Conservation (phyloP, 2,329 filamentous ascomycete species). For the Lojkania enalia region DNA sequence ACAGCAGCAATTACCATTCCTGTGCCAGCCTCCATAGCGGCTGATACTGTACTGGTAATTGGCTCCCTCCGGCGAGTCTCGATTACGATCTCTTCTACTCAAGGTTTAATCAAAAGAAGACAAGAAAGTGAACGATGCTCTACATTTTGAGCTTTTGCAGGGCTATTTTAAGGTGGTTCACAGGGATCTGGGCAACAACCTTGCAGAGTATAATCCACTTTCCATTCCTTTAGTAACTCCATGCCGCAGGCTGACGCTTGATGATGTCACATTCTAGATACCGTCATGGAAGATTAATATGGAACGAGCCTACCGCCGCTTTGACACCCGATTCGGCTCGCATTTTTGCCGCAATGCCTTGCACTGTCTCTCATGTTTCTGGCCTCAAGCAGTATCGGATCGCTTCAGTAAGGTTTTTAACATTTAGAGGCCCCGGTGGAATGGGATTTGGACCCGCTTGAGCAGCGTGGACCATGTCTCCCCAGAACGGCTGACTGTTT, state of each 20-base stretch:
- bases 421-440: slow-evolving; percentile 49
- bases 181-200: too few relatives aligned
- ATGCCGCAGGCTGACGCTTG: slow-evolving; percentile 25
- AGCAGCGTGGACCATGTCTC: slow-evolving; percentile 53
- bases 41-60: too few relatives aligned
- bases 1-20: too few relatives aligned
- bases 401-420: slow-evolving; percentile 49
- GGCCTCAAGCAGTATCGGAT: slow-evolving; percentile 53
- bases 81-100: too few relatives aligned
- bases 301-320: slow-evolving; percentile 30
- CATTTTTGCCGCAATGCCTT: slow-evolving; percentile 29
- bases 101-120: too few relatives aligned
- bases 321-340: slow-evolving; percentile 26
- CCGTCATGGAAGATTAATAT: slow-evolving; percentile 28
- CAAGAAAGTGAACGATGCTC: too few relatives aligned
- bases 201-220: too few relatives aligned
- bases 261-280: slow-evolving; percentile 25
- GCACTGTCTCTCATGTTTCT: slow-evolving; percentile 29
- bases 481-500: slow-evolving; percentile 60
- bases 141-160: too few relatives aligned
- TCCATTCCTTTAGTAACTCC: too few relatives aligned
- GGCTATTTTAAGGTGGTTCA: too few relatives aligned
- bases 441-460: slow-evolving; percentile 58
- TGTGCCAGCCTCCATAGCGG: too few relatives aligned
- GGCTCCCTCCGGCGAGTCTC: too few relatives aligned